These are phyloP conservation scores for Penicillium roqueforti DNA, from an alignment of 495 filamentous ascomycete species.

Conservation along the genomic window DNA sequence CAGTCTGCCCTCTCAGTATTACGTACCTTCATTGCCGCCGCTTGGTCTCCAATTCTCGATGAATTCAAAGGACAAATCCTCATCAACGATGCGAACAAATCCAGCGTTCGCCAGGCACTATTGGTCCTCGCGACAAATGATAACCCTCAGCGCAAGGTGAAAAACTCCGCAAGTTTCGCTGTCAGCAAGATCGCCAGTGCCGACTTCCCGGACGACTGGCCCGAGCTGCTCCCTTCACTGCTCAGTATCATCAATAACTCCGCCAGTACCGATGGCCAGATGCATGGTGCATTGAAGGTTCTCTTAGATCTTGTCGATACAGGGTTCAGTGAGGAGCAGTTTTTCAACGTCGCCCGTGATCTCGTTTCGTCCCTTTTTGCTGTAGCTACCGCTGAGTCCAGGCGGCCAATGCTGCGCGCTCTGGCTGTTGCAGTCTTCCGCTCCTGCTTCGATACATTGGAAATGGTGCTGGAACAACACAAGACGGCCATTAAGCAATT, in stretches of 20 bases:
- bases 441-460: slow-evolving; percentile 87
- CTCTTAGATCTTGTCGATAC: slow-evolving; percentile 90
- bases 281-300: slow-evolving; percentile 85
- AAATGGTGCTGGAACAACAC: slow-evolving; percentile 91
- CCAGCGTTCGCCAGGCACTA: slow-evolving; percentile 61
- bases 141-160: slow-evolving; percentile 73
- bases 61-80: slow-evolving; percentile 62
- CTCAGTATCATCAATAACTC: slow-evolving; percentile 66
- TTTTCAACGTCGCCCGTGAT: slow-evolving; percentile 80
- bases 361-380: slow-evolving; percentile 78
- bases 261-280: slow-evolving; percentile 64
- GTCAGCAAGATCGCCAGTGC: slow-evolving; percentile 91
- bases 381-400: slow-evolving; percentile 68
- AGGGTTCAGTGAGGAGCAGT: slow-evolving; percentile 86
- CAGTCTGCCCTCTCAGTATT: slow-evolving; percentile 80
- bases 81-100: slow-evolving; percentile 63
- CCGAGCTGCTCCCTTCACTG: slow-evolving; percentile 72
- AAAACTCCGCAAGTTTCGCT: slow-evolving; percentile 79
- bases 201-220: slow-evolving; percentile 95
- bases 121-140: slow-evolving; percentile 75
- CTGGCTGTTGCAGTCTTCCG: slow-evolving; percentile 85
- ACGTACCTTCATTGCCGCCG: slow-evolving; percentile 71
- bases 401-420: slow-evolving; percentile 70
- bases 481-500: slow-evolving; percentile 79
- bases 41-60: slow-evolving; percentile 69